Percentiles rank a stretch among this genome's conserved stretches.
Conservation (phyloP, 352 stramenopile species). For the Plasmopara muralis region DNA sequence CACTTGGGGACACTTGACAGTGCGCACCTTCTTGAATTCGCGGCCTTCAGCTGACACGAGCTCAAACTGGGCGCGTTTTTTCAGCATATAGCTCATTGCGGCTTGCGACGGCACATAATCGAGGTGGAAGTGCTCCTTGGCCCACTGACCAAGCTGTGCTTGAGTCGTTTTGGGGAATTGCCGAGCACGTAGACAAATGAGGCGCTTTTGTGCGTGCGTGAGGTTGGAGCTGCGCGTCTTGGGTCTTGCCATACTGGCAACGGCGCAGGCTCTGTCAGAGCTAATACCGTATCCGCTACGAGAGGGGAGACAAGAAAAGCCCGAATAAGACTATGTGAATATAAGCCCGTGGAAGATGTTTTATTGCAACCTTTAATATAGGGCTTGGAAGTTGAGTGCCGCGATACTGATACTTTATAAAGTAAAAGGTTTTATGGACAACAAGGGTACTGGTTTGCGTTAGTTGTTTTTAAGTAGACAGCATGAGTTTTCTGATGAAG, state of each 20-base stretch:
- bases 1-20: constrained; percentile 69
- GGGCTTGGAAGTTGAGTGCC: no score
- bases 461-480: no score
- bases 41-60: constrained; percentile 70
- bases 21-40: constrained; percentile 68
- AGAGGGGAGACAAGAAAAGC: not conserved
- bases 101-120: constrained; percentile 64
- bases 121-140: constrained; percentile 59
- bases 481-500: no score
- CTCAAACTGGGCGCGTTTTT: constrained; percentile 59
- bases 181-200: constrained; percentile 69
- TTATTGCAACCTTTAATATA: no score
- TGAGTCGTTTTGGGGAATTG: constrained; percentile 70
- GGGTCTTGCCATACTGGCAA: constrained; percentile 7
- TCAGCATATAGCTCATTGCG: constrained; percentile 78
- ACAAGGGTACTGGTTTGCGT: no score
- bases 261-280: constrained; percentile 23
- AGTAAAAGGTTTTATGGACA: no score
- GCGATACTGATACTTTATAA: no score
- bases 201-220: constrained; percentile 75
- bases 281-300: constrained; percentile 19
- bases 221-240: constrained; percentile 67
- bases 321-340: constrained; percentile 2
- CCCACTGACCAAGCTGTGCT: constrained; percentile 66
- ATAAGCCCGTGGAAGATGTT: no score